Evolutionary conservation across 805 yeast genomes (phyloP).

Genomic region (Crinitomyces ghanaensis): DNA sequence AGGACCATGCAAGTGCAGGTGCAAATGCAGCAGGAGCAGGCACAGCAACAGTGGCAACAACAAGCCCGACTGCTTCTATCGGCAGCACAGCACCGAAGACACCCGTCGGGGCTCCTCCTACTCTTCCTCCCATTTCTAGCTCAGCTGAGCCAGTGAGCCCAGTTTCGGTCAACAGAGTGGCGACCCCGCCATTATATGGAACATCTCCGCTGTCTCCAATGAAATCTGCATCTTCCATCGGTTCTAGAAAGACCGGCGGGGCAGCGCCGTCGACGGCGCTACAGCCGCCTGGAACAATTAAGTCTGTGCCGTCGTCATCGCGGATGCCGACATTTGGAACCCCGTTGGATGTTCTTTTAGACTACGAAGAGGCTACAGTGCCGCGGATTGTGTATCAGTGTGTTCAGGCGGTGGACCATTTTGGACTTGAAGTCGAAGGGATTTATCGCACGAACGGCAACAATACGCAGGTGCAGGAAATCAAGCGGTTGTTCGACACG

Average conservation of each 20-base stretch:
- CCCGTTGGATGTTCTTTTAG: conserved; percentile 65
- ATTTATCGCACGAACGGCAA: conserved; percentile 82
- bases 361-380: conserved; percentile 80
- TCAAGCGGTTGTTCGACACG: conserved; percentile 48
- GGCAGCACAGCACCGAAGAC: too few species aligned
- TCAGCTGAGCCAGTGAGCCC: too few species aligned
- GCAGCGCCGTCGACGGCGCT: too few species aligned
- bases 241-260: too few species aligned
- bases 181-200: conserved; percentile 2
- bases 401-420: conserved; percentile 71
- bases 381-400: conserved; percentile 86
- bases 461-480: conserved; percentile 56
- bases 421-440: conserved; percentile 81
- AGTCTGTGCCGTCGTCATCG: too few species aligned
- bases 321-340: conserved; percentile 69
- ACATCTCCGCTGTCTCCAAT: not conserved
- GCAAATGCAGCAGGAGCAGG: too few species aligned
- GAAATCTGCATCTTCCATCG: too few species aligned
- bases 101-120: too few species aligned
- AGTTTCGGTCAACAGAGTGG: too few species aligned
- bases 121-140: too few species aligned
- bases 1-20: too few species aligned
- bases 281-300: conserved; percentile 31
- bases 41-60: too few species aligned
- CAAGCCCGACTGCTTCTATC: not conserved